A percentile compares a stretch with the other conserved stretches of the same genome.
These are phyloP conservation scores for Inga oerstediana DNA, from an alignment of 306 rosid species.

Conservation along the genomic window DNA sequence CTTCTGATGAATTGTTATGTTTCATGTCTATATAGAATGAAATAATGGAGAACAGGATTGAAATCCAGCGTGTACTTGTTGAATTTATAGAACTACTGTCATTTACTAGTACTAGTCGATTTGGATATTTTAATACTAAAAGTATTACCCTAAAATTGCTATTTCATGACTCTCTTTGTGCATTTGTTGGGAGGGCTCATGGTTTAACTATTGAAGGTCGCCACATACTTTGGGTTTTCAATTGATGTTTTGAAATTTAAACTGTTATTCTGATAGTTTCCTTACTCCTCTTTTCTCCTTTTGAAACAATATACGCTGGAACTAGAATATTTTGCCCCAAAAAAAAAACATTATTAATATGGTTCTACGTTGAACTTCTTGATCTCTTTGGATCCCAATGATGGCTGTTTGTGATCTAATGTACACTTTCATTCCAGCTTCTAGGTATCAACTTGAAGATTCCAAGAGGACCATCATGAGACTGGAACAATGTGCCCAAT, in stretches of 20 bases:
- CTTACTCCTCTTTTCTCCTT: not conserved
- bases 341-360: not conserved
- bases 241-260: not conserved
- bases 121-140: not conserved
- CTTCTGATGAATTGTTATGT: slow-evolving; percentile 16
- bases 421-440: slow-evolving; percentile 44
- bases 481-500: slow-evolving; percentile 72
- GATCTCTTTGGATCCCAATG: slow-evolving; percentile 9
- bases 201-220: not conserved
- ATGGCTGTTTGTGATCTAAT: slow-evolving; percentile 31
- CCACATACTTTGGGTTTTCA: not conserved
- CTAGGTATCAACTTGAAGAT: slow-evolving; percentile 55
- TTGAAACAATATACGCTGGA: slow-evolving; percentile 7
- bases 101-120: not conserved
- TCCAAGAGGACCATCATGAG: slow-evolving; percentile 72
- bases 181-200: not conserved
- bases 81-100: not conserved
- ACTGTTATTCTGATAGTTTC: not conserved
- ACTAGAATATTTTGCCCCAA: not conserved
- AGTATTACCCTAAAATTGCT: not conserved
- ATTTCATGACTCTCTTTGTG: not conserved
- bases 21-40: not conserved
- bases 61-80: not conserved
- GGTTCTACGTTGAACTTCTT: slow-evolving; percentile 10
- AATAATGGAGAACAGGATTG: not conserved